Evolutionary conservation across 176 grass and related monocot genomes (phyloP), one percentile per base, ranked within the genome.

Genomic region (Tillandsia fasciculata): DNA sequence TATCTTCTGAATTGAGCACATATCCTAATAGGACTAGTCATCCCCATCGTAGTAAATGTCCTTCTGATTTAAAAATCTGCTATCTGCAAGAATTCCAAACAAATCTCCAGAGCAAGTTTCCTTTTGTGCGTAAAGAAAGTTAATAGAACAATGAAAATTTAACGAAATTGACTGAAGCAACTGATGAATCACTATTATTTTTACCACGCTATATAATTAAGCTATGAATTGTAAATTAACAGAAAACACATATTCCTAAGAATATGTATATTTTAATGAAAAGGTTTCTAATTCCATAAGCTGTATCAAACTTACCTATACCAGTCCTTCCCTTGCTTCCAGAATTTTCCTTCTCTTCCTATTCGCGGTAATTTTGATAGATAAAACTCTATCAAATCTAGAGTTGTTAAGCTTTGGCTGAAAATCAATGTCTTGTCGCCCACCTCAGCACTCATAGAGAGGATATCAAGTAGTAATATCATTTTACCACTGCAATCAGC

Each of bases 311-410:
- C 78, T 74, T 92, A 97, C 94, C 94, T 97, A 77, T 92, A 97
- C 94, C 94, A 97, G 80, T 97, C 89, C 77, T 90, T 97, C 20
- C 89, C 88, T 77, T 89, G 94, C 72, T 92, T 97, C 94, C 94
- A 97, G 52, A 70, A 67, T 79, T 97, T 97, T 28, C 86, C 79
- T 77, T 87, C 84, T 53, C 76, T 83, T 75, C 75, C 86, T 74
- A 85, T 97, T 51, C 81, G 76, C 63, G 76, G 84, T 69, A 97
- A 27, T 78, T 91, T 97, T 42, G 86, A 90, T 26, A 97, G 72
- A 85, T 87, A 97, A 53, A 87, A 83, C 63, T 97, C 94, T 49
- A 97, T 86, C 51, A 97, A 85, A 77, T 87, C 89, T 74, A 97
- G 82, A 76, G 94, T 97, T 18, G 84, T 66, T 68, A 97, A 81